Conservation (phyloP, 2,329 filamentous ascomycete genomes). For the Diplodia seriata region DNA sequence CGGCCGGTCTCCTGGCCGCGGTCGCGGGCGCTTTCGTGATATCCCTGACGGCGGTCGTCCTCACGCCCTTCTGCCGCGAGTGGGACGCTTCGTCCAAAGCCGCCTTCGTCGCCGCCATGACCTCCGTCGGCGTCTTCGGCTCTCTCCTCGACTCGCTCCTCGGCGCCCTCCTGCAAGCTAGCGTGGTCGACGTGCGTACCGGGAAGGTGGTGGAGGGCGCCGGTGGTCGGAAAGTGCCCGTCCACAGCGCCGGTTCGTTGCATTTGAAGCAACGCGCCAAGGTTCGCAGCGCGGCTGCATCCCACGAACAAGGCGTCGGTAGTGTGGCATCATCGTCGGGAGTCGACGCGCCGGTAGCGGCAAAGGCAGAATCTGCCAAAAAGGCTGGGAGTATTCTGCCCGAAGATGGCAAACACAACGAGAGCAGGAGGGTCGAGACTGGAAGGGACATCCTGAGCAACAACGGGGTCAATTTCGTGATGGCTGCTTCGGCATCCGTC, state of each 20-base stretch:
- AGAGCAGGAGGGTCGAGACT: constrained; percentile 65
- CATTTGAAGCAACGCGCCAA: constrained; percentile 43
- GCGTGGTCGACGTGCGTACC: constrained; percentile 80
- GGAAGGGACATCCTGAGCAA: constrained; percentile 84
- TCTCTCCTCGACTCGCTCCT: constrained; percentile 88
- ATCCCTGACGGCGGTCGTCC: constrained; percentile 70
- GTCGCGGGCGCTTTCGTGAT: constrained; percentile 73
- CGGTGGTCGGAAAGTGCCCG: constrained; percentile 67
- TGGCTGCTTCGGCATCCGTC: constrained; percentile 83
- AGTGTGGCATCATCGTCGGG: constrained; percentile 38
- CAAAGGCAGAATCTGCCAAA: constrained; percentile 42
- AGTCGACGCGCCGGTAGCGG: constrained; percentile 36
- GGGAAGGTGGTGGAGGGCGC: constrained; percentile 90
- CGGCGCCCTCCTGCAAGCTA: constrained; percentile 83
- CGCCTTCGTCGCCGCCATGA: constrained; percentile 62
- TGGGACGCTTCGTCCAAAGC: constrained; percentile 64
- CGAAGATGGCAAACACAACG: constrained; percentile 46
- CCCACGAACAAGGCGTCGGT: not conserved
- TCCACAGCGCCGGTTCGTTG: constrained; percentile 43
- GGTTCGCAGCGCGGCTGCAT: constrained; percentile 42
- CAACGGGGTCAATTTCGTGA: constrained; percentile 92
- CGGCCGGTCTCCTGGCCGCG: constrained; percentile 75
- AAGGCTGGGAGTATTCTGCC: constrained; percentile 37
- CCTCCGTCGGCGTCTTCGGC: constrained; percentile 76
- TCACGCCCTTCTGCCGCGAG: constrained; percentile 71